Conservation (phyloP, 768 basidiomycete species). For the Naganishia antarctica region DNA sequence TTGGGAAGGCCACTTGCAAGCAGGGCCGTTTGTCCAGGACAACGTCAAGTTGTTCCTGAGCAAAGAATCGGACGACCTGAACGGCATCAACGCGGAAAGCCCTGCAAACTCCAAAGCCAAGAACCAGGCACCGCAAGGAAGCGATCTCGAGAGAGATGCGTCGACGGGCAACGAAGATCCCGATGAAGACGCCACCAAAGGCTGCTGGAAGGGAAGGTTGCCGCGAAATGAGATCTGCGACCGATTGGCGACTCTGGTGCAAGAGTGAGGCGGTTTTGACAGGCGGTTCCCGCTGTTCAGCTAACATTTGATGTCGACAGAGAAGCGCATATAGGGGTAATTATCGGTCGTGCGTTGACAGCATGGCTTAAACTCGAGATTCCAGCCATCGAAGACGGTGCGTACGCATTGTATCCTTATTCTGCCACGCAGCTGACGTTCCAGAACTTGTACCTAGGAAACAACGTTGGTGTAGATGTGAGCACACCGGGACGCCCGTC, state of each 20-base stretch:
- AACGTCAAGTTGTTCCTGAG: background rate
- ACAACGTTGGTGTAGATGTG: background rate
- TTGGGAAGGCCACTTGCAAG: slow-evolving; percentile 1
- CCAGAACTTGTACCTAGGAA: no score
- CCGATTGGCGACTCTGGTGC: background rate
- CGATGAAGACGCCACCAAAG: background rate
- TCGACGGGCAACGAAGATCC: background rate
- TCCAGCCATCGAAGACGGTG: background rate
- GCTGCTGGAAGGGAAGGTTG: background rate
- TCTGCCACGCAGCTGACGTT: background rate
- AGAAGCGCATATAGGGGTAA: background rate
- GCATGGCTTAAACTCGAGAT: slow-evolving; percentile 2
- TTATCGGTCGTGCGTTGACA: background rate
- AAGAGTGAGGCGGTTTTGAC: background rate
- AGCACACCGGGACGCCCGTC: background rate
- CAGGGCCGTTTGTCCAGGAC: background rate
- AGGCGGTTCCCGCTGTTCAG: background rate
- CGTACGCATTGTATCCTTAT: background rate
- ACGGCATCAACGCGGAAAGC: no score
- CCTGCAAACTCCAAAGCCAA: no score
- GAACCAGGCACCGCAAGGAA: background rate
- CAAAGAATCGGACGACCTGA: background rate
- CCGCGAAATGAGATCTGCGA: background rate
- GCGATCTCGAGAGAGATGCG: background rate
- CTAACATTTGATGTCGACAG: background rate